Conservation (phyloP, 1,139 yeast genomes). For the Taiozyma sp. region DNA sequence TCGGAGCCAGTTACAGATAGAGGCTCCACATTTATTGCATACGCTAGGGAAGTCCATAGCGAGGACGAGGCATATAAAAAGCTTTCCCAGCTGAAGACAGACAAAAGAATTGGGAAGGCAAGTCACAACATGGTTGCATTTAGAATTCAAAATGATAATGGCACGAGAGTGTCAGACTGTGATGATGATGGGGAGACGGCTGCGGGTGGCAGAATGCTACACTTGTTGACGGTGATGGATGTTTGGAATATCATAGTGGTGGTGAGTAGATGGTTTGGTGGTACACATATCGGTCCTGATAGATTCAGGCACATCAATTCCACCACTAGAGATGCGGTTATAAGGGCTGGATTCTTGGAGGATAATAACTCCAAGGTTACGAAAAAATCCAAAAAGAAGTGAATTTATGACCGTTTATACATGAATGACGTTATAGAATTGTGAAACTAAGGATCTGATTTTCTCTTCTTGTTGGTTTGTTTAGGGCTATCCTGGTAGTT, state of each 20-base stretch:
- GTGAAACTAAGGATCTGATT: slow-evolving; percentile 11
- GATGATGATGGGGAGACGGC: slow-evolving; percentile 99
- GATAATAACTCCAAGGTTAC: slow-evolving; percentile 12
- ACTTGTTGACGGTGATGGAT: slow-evolving; percentile 69
- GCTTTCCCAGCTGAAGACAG: slow-evolving; percentile 49
- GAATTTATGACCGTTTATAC: neutral
- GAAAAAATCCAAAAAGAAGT: slow-evolving; percentile 25
- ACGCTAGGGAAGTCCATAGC: slow-evolving; percentile 54
- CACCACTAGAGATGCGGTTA: slow-evolving; percentile 78
- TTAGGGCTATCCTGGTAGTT: slow-evolving; percentile 14
- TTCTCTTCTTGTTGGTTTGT: slow-evolving; percentile 15
- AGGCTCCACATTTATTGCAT: slow-evolving; percentile 81
- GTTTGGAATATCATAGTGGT: slow-evolving; percentile 78
- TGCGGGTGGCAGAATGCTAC: slow-evolving; percentile 86
- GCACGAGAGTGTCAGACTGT: slow-evolving; percentile 67
- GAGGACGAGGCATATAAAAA: slow-evolving; percentile 58
- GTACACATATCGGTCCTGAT: slow-evolving; percentile 87
- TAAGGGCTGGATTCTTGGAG: slow-evolving; percentile 51
- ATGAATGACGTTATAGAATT: neutral
- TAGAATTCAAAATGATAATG: slow-evolving; percentile 55
- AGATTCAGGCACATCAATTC: slow-evolving; percentile 90
- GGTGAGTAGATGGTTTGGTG: slow-evolving; percentile 86
- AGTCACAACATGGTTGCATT: slow-evolving; percentile 84
- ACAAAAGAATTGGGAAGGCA: slow-evolving; percentile 62
- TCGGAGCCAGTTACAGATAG: slow-evolving; percentile 80